Conservation (phyloP, 2,329 filamentous ascomycete genomes). For the Hawksworthiomyces lignivorus region DNA sequence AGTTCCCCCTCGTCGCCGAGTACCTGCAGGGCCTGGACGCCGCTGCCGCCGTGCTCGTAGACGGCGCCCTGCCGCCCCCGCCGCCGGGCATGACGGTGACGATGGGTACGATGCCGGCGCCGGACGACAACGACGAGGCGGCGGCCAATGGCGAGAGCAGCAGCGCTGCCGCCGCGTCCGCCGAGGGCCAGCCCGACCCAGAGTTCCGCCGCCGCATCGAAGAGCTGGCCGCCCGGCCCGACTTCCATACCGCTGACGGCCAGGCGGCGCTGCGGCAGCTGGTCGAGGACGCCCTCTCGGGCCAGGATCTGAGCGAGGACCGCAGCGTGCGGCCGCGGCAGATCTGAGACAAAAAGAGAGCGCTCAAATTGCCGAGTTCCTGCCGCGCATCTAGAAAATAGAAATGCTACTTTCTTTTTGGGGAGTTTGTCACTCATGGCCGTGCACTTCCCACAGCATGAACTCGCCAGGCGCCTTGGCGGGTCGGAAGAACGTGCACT, state of each 20-base stretch:
- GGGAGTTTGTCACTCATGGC: too few relatives aligned
- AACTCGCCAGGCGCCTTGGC: slow-evolving; percentile 43
- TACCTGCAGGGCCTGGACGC: slow-evolving; percentile 49
- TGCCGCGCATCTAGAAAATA: too few relatives aligned
- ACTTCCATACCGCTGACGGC: slow-evolving; percentile 74
- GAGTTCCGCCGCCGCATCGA: slow-evolving; percentile 83
- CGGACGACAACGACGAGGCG: slow-evolving; percentile 35
- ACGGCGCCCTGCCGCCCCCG: slow-evolving; percentile 47
- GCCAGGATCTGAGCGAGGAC: slow-evolving; percentile 54
- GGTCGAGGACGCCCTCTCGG: slow-evolving; percentile 71
- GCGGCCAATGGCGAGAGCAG: neutral
- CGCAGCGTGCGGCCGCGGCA: slow-evolving; percentile 58
- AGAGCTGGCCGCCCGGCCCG: slow-evolving; percentile 72
- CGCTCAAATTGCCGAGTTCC: too few relatives aligned
- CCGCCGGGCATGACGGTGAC: slow-evolving; percentile 73
- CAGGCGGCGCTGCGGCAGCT: slow-evolving; percentile 72
- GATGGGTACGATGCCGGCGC: slow-evolving; percentile 59
- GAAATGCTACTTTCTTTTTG: too few relatives aligned
- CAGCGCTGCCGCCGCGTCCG: slow-evolving; percentile 24
- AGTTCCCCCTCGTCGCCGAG: slow-evolving; percentile 65
- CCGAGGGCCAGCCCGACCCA: slow-evolving; percentile 60
- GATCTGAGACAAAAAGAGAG: slow-evolving; percentile 32
- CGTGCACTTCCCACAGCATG: slow-evolving; percentile 52
- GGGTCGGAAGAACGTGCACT: slow-evolving; percentile 47
- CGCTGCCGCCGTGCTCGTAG: slow-evolving; percentile 15